Conservation (phyloP, 1,139 yeast species). For the Trichomonascaceae sp. region DNA sequence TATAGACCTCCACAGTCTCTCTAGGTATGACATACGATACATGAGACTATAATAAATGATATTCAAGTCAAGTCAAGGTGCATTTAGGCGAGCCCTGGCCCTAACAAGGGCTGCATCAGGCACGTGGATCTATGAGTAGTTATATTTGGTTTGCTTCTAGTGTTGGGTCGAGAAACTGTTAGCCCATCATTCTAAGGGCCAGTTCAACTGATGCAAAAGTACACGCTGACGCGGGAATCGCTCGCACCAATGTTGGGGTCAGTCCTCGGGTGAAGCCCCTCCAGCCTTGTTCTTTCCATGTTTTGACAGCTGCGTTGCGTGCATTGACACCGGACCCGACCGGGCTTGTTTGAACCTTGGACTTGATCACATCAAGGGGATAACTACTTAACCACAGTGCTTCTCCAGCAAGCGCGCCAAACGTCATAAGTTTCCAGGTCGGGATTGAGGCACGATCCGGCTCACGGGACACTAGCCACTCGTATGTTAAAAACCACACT, state of each 20-base stretch:
- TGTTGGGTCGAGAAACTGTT: too few species aligned
- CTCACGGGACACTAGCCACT: slow-evolving; percentile 34
- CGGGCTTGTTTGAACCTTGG: slow-evolving; percentile 54
- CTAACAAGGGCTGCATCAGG: too few species aligned
- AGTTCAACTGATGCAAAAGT: slow-evolving; percentile 69
- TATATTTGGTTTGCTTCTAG: too few species aligned
- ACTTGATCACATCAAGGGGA: slow-evolving; percentile 59
- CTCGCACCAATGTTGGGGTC: slow-evolving; percentile 55
- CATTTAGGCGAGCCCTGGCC: too few species aligned
- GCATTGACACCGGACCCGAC: slow-evolving; percentile 28
- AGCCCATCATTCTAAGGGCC: slow-evolving; percentile 41
- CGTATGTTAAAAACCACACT: slow-evolving; percentile 68
- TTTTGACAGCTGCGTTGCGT: slow-evolving; percentile 34
- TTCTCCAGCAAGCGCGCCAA: slow-evolving; percentile 64
- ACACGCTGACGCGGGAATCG: slow-evolving; percentile 64
- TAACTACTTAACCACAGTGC: slow-evolving; percentile 60
- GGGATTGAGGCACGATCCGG: slow-evolving; percentile 36
- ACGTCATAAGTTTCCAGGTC: slow-evolving; percentile 45
- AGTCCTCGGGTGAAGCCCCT: slow-evolving; percentile 62
- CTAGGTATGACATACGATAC: not conserved
- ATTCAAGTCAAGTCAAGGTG: too few species aligned
- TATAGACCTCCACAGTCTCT: not conserved
- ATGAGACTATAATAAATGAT: too few species aligned
- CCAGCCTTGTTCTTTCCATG: slow-evolving; percentile 35
- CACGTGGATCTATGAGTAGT: too few species aligned